A percentile compares a stretch with the other conserved stretches of the same genome.
phyloP scores from a whole-genome alignment of 352 stramenopile species.

The Globisporangium acanthophoron region DNA sequence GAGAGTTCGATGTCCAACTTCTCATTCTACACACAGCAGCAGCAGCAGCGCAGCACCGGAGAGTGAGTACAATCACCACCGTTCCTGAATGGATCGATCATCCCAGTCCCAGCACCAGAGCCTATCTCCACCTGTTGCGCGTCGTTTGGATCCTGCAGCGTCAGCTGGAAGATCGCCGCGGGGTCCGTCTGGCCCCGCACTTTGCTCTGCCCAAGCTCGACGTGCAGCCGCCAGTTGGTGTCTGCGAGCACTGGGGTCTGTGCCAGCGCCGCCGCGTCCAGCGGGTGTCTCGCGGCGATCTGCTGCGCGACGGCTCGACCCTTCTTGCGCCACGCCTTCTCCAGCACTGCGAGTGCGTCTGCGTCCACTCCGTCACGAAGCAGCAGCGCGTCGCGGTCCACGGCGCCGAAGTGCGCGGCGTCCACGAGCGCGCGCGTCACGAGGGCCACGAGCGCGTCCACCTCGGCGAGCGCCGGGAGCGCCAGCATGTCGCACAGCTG shows the following conservation, averaged over 20 bases:
- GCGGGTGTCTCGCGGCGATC: conserved; percentile 10
- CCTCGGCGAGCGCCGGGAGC: conserved; percentile 25
- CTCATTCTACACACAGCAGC: conserved; percentile 23
- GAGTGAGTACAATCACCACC: neutral
- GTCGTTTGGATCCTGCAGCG: conserved; percentile 15
- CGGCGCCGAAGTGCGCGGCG: conserved; percentile 31
- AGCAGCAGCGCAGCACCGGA: neutral
- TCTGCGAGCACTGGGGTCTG: conserved; percentile 18
- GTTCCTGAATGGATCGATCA: neutral
- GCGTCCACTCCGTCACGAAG: conserved; percentile 15
- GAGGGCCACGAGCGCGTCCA: conserved; percentile 30
- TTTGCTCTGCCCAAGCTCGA: conserved; percentile 47
- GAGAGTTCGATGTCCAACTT: conserved; percentile 53
- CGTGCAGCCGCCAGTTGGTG: conserved; percentile 44
- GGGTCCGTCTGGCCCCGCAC: conserved; percentile 31
- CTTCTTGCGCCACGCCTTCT: conserved; percentile 66
- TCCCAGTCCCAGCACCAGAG: neutral
- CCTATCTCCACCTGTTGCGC: neutral
- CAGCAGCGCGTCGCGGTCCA: conserved; percentile 26
- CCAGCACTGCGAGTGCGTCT: conserved; percentile 24
- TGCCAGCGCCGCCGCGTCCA: conserved; percentile 2
- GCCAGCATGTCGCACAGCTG: conserved; percentile 42
- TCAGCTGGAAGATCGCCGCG: conserved; percentile 50
- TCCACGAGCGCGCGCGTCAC: conserved; percentile 32
- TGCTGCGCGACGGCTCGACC: conserved; percentile 10